These are phyloP conservation scores for Ustilago nuda DNA, from an alignment of 1,284 basidiomycete species.

Conservation along the genomic window DNA sequence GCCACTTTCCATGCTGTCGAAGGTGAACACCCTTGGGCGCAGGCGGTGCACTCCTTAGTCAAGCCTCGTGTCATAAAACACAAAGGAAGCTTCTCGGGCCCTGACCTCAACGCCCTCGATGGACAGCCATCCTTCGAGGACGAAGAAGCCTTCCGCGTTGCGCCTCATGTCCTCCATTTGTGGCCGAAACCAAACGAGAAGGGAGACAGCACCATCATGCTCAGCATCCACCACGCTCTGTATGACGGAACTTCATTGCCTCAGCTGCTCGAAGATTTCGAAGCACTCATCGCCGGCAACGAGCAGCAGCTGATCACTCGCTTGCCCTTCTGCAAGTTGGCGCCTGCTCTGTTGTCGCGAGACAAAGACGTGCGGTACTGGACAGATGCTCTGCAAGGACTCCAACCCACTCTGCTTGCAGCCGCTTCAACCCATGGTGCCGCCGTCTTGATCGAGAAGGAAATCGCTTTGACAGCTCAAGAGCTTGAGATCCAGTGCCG, in stretches of 20 bases:
- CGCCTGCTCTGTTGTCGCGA: conserved; percentile 51
- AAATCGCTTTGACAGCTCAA: conserved; percentile 19
- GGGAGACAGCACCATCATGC: conserved; percentile 4
- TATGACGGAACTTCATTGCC: conserved; percentile 58
- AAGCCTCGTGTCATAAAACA: conserved; percentile 23
- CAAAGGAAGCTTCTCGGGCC: conserved; percentile 10
- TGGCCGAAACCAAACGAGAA: conserved; percentile 11
- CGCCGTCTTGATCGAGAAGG: conserved; percentile 19
- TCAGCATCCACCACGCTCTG: conserved; percentile 58
- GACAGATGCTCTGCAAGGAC: conserved; percentile 34
- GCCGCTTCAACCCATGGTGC: not conserved
- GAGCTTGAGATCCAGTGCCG: conserved; percentile 36
- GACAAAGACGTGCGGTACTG: conserved; percentile 51
- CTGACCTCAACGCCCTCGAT: conserved; percentile 13
- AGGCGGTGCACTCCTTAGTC: conserved; percentile 40
- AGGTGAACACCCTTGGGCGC: conserved; percentile 54
- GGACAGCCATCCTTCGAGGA: conserved; percentile 51
- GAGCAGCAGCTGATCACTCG: conserved; percentile 6
- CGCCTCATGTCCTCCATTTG: conserved; percentile 55
- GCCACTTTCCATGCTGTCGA: conserved; percentile 57
- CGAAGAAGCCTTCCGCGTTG: conserved; percentile 40
- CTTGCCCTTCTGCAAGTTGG: conserved; percentile 41
- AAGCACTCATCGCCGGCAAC: conserved; percentile 10
- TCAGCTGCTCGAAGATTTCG: conserved; percentile 52
- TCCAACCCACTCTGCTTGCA: conserved; percentile 29